Conservation (phyloP, 139 green algal genomes). For the Chlorella ohadii region DNA sequence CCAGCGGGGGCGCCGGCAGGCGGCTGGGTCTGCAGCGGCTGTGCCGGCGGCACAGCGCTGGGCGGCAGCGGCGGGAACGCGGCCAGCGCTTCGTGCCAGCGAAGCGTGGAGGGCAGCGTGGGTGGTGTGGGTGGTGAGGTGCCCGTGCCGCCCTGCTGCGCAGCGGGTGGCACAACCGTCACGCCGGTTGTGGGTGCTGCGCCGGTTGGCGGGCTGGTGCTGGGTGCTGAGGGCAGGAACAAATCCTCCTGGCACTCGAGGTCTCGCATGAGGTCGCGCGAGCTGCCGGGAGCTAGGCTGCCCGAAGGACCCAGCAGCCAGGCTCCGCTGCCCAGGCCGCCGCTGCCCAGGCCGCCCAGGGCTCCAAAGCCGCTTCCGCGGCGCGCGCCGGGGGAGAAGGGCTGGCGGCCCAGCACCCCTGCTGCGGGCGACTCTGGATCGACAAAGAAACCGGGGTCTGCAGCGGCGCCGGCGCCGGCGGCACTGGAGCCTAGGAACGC, state of each 20-base stretch:
- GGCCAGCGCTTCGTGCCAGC: background rate
- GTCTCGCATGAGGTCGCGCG: background rate
- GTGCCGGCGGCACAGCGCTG: background rate
- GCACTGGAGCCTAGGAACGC: background rate
- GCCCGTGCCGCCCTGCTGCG: background rate
- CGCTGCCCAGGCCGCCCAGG: background rate
- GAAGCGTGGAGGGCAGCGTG: background rate
- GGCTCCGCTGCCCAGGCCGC: background rate
- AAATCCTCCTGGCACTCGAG: conserved; percentile 10
- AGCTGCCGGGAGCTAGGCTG: background rate
- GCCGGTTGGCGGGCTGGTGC: background rate
- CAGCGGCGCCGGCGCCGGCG: background rate
- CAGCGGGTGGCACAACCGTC: background rate
- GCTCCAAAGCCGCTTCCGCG: background rate
- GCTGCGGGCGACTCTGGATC: background rate
- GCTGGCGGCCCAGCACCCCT: background rate
- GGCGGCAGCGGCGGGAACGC: too few species aligned
- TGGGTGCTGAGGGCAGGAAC: background rate
- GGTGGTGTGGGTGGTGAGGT: background rate
- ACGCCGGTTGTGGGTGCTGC: background rate
- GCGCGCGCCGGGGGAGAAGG: background rate
- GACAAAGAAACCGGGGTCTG: conserved; percentile 26
- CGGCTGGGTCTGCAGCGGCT: background rate
- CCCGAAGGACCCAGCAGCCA: background rate
- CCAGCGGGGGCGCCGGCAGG: background rate